These are phyloP conservation scores for Penicillium bovifimosum DNA, from an alignment of 495 filamentous ascomycete genomes.

Conservation along the genomic window DNA sequence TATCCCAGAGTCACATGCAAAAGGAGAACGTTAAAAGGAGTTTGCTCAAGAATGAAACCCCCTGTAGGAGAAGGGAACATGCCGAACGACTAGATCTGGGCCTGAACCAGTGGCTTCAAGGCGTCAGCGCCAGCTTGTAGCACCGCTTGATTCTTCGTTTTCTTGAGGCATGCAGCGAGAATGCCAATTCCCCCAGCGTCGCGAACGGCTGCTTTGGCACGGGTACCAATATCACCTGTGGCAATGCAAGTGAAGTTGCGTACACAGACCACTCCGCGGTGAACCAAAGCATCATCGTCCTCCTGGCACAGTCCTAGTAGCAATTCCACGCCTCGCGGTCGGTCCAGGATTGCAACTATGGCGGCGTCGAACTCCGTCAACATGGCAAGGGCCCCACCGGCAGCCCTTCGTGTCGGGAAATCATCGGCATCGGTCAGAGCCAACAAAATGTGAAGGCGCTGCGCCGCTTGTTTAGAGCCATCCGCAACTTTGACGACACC, in stretches of 20 bases:
- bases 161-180: constrained; percentile 58
- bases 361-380: constrained; percentile 71
- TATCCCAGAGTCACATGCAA: constrained; percentile 5
- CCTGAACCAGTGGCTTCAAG: constrained; percentile 53
- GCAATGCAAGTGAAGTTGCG: constrained; percentile 42
- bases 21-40: neutral
- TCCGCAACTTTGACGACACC: constrained; percentile 73
- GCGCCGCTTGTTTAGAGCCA: constrained; percentile 57
- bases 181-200: constrained; percentile 51
- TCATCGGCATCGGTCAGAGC: constrained; percentile 86
- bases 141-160: constrained; percentile 56
- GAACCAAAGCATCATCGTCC: constrained; percentile 65
- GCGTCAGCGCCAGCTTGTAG: constrained; percentile 59
- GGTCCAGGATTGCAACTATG: constrained; percentile 60
- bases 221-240: constrained; percentile 36
- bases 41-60: constrained; percentile 4
- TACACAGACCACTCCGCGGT: constrained; percentile 74
- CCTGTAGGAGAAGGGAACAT: neutral
- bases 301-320: constrained; percentile 71
- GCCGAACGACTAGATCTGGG: constrained; percentile 9
- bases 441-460: constrained; percentile 74
- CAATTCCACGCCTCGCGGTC: constrained; percentile 62
- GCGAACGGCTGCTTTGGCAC: constrained; percentile 36
- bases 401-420: constrained; percentile 68
- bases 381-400: constrained; percentile 82